phyloP scores from a whole-genome alignment of 805 yeast species.

The Lachancea sp. region DNA sequence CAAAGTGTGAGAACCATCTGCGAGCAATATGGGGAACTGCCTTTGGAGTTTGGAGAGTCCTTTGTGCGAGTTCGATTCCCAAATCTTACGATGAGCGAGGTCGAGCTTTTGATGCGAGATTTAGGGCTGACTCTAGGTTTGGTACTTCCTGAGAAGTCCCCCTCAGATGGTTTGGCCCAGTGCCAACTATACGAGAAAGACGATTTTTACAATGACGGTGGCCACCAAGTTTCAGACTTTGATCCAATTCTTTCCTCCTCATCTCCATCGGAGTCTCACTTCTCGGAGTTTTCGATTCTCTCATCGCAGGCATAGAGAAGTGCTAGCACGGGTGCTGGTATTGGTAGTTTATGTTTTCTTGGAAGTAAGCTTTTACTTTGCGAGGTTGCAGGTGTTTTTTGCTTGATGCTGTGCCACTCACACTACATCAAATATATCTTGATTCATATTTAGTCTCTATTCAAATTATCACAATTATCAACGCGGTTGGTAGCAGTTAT shows the following conservation, averaged over 20 bases:
- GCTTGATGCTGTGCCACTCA: no score
- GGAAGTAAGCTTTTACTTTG: no score
- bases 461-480: no score
- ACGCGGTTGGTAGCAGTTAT: no score
- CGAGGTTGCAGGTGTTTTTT: no score
- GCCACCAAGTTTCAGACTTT: not conserved
- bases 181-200: no score
- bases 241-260: not conserved
- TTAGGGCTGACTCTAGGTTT: slow-evolving; percentile 53
- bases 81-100: slow-evolving; percentile 53
- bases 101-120: slow-evolving; percentile 52
- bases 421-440: no score
- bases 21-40: slow-evolving; percentile 58
- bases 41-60: slow-evolving; percentile 42
- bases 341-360: no score
- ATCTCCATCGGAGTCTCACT: not conserved
- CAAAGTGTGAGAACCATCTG: slow-evolving; percentile 40
- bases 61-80: slow-evolving; percentile 61
- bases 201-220: not conserved
- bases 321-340: not conserved
- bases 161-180: not conserved
- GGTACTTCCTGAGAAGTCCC: slow-evolving; percentile 35
- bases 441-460: no score
- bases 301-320: not conserved
- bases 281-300: not conserved